phyloP scores from a whole-genome alignment of 2,329 filamentous ascomycete genomes.

The Xylaria sp. region DNA sequence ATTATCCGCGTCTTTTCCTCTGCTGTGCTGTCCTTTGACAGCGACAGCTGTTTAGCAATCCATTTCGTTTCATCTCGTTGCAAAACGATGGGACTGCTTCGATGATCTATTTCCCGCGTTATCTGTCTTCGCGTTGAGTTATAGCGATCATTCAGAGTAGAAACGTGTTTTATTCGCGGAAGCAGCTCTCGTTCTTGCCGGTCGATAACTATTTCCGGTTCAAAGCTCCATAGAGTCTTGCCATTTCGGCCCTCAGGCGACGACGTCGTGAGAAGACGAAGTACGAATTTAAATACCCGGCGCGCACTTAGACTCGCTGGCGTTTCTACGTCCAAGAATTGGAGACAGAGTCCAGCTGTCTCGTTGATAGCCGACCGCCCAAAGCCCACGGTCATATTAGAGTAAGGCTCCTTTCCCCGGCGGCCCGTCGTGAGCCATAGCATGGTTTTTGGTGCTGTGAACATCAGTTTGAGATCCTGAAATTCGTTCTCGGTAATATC shows the following conservation, averaged over 20 bases:
- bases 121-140: constrained; percentile 14
- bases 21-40: neutral
- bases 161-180: constrained; percentile 10
- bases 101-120: constrained; percentile 13
- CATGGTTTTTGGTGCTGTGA: neutral
- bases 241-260: neutral
- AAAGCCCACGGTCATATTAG: constrained; percentile 17
- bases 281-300: neutral
- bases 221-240: constrained; percentile 15
- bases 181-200: constrained; percentile 3
- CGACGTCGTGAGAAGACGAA: constrained; percentile 12
- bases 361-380: constrained; percentile 16
- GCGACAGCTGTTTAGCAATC: constrained; percentile 14
- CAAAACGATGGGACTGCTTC: constrained; percentile 1
- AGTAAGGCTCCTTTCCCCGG: constrained; percentile 3
- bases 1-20: constrained; percentile 7
- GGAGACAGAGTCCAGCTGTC: constrained; percentile 1
- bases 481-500: constrained; percentile 16
- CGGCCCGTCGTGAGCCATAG: constrained; percentile 13
- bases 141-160: constrained; percentile 14
- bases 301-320: neutral
- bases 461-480: neutral
- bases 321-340: neutral
- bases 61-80: constrained; percentile 10
- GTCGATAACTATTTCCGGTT: constrained; percentile 21